Conservation (phyloP, 106 monocot species). For the Dendrobium officinale region DNA sequence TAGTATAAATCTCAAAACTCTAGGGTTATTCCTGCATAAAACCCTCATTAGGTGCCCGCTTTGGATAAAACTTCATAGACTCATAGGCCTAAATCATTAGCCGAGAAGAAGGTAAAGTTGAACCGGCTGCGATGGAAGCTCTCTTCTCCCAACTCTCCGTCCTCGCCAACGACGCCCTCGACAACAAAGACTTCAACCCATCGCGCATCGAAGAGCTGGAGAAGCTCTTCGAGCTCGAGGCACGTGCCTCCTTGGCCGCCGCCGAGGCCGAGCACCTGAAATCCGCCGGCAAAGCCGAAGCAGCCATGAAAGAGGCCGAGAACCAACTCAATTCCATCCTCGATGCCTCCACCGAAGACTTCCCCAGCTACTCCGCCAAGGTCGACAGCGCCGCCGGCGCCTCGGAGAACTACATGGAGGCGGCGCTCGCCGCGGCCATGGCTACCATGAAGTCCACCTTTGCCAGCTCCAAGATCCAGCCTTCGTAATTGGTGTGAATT, state of each 20-base stretch:
- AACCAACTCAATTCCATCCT: conserved; percentile 25
- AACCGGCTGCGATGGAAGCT: conserved; percentile 15
- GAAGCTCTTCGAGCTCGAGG: conserved; percentile 38
- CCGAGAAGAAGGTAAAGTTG: too few relatives aligned
- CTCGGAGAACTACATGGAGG: conserved; percentile 34
- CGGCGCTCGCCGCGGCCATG: conserved; percentile 19
- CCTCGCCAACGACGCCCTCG: conserved; percentile 24
- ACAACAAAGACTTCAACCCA: conserved; percentile 29
- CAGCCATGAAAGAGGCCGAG: conserved; percentile 30
- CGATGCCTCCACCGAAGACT: conserved; percentile 25
- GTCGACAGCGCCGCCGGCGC: conserved; percentile 9
- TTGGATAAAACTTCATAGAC: too few relatives aligned
- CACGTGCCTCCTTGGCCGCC: conserved; percentile 19
- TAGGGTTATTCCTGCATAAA: too few relatives aligned
- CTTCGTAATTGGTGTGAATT: background rate
- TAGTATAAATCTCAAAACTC: too few relatives aligned
- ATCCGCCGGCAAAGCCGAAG: conserved; percentile 8
- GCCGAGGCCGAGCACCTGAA: conserved; percentile 15
- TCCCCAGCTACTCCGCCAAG: background rate
- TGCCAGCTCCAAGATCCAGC: conserved; percentile 20
- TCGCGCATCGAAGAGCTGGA: conserved; percentile 28
- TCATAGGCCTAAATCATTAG: too few relatives aligned
- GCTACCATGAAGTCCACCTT: conserved; percentile 20
- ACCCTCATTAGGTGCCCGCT: too few relatives aligned
- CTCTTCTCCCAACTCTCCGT: conserved; percentile 37